These are phyloP conservation scores for Cenchrus purpureus DNA, from an alignment of 176 grass and related monocot species.

Conservation along the genomic window DNA sequence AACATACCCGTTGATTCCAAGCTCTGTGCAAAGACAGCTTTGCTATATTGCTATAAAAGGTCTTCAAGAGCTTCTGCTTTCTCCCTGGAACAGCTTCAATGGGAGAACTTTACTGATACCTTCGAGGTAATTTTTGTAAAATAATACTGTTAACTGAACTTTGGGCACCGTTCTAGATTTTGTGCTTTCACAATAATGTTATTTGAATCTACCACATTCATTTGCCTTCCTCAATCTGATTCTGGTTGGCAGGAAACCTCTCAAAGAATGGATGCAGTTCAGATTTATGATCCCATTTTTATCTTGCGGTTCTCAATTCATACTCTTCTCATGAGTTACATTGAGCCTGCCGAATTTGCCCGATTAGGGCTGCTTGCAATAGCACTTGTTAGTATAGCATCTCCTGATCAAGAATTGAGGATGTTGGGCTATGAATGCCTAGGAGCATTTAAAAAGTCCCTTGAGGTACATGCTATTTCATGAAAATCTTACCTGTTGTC, in stretches of 20 bases:
- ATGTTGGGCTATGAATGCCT: constrained; percentile 88
- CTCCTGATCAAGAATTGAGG: constrained; percentile 73
- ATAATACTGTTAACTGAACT: constrained; percentile 21
- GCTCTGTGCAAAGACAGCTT: constrained; percentile 65
- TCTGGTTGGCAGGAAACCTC: constrained; percentile 53
- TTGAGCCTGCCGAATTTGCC: constrained; percentile 82
- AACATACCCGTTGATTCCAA: constrained; percentile 89
- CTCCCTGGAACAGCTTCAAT: constrained; percentile 70
- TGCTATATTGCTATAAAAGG: constrained; percentile 79
- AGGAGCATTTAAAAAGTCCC: constrained; percentile 66
- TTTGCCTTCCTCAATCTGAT: constrained; percentile 8
- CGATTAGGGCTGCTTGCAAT: constrained; percentile 87
- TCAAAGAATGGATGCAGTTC: constrained; percentile 37
- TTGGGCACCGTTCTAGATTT: constrained; percentile 32
- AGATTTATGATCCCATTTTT: constrained; percentile 76
- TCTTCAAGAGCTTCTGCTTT: constrained; percentile 56
- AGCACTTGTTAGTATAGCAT: constrained; percentile 81
- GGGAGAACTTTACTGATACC: constrained; percentile 51
- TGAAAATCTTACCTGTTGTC: constrained; percentile 22
- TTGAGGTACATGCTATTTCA: constrained; percentile 70
- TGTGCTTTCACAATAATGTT: constrained; percentile 10
- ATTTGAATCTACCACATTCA: not conserved
- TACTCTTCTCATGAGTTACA: constrained; percentile 76
- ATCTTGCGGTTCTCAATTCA: constrained; percentile 84
- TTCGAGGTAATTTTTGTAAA: constrained; percentile 61